Base-by-base conservation (phyloP, 495 filamentous ascomycete genomes). In the Penicillium manginii region DNA sequence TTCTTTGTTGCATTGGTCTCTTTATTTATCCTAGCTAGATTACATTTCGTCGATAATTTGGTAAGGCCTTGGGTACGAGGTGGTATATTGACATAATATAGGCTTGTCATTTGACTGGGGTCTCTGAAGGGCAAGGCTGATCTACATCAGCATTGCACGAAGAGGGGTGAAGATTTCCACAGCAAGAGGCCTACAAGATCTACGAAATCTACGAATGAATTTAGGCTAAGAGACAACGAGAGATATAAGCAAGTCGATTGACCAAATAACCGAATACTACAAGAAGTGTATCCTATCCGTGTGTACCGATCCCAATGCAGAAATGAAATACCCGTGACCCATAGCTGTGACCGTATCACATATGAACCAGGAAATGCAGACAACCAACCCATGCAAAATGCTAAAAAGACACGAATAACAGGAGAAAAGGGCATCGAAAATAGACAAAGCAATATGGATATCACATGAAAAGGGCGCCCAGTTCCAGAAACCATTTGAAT, bases 271-370 rank as follows among this genome's bases (percentile, higher is more conserved):
- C 51, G 45, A 47, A 57, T n/a, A 52, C 46, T n/a, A 52, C 46
- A 57, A 45, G 50, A 63, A 59, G 57, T 50, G 23, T 53, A 50
- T 54, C 50, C 58, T 52, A 63, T 54, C 64, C 64, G 49, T 67
- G 52, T 67, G 64, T 45, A 61, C 64, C 61, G 57, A 61, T 67
- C 61, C 61, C 64, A 64, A 67, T 63, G 64, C 61, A 64, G 45
- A 49, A 60, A 54, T 52, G 46, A 55, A 50, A 63, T 46, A 54
- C 45, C 53, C 39, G 15, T 52, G 37, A 56, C 22, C 39, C 49
- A 56, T 53, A 57, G 40, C 33, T 17, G 23, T 29, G 33, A 49
- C 53, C 35, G 18, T 19, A 58, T 40, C 51, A 50, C 14, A 48
- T 46, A 61, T 31, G 46, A 49, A 55, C 57, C 21, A 43, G 49